Base-by-base conservation (phyloP, 2,329 filamentous ascomycete species). In the Colletotrichum karsti region DNA sequence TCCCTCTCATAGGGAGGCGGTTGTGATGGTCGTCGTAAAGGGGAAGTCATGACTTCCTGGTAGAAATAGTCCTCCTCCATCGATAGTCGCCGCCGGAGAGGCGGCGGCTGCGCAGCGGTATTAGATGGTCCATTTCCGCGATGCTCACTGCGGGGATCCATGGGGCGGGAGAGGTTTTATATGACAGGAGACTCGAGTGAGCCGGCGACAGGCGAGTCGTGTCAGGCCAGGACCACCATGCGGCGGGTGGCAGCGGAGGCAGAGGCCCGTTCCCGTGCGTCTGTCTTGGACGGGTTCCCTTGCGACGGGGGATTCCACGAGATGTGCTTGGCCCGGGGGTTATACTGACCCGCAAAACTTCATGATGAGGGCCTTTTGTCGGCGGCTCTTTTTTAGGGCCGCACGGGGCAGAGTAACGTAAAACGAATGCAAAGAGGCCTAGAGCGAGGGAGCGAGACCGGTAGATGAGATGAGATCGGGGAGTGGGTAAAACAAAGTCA, bases 1-100 rank as follows among this genome's bases (percentile, higher is more conserved):
- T 74, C 72, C 71, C 74, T 73, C 73, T 81, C 77, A 72, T 87
- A 86, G 15, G 81, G 80, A 48, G 84, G 84, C 65, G 84, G 84
- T 70, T 82, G 81, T 56, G 82, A 82, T 22, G 81, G 82, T 72
- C 82, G 83, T 70, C 78, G 77, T 44, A 74, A 74, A n/a, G 77
- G 74, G 50, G 77, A 79, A 35, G 81, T 85, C 83, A 87, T 85
- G 74, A 87, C 78, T 71, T 82, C 79, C 62, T 85, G 83, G 73
- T 87, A 87, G 73, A 83, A 82, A 73, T 84, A 77, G 73, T 87
- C 85, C 78, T 87, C 84, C 75, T 87, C 85, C 79, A 87, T 85
- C 55, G 85, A 87, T 73, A 85, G 81, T 73, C 82, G 81, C 77
- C 80, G 81, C 75, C 81, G 79, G 66, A 78, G 75, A 70, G 77